Evolutionary conservation across 2,329 filamentous ascomycete species (phyloP).

Genomic region (Lachnellula subtilissima): DNA sequence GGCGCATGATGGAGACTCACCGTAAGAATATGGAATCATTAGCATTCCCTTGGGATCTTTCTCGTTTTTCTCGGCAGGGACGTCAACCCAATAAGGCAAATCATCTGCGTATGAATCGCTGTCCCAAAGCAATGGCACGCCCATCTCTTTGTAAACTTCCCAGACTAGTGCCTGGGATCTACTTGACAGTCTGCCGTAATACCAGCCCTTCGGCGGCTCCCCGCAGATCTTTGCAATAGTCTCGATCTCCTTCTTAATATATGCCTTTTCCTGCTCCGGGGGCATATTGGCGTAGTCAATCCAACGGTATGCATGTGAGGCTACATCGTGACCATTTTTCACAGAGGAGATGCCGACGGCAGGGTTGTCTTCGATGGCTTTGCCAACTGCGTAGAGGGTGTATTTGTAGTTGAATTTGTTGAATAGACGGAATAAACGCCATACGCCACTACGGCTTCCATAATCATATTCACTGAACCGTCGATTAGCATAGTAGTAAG

Average conservation of each 20-base stretch:
- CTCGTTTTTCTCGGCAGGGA: conserved; percentile 42
- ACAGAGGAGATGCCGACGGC: conserved; percentile 37
- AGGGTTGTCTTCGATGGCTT: conserved; percentile 38
- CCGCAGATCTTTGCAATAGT: conserved; percentile 33
- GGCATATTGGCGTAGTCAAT: conserved; percentile 38
- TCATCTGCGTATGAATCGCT: conserved; percentile 51
- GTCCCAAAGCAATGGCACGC: conserved; percentile 45
- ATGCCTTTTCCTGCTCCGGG: conserved; percentile 35
- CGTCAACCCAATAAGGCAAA: conserved; percentile 51
- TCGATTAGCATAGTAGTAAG: too few species aligned
- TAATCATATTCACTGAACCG: conserved; percentile 32
- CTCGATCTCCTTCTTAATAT: conserved; percentile 36
- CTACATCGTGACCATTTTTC: conserved; percentile 38
- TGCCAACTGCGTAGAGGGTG: conserved; percentile 38
- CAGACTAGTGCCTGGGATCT: conserved; percentile 43
- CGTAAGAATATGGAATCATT: conserved; percentile 49
- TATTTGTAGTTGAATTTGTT: conserved; percentile 39
- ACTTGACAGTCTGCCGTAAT: conserved; percentile 33
- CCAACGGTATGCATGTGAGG: conserved; percentile 39
- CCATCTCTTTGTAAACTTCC: conserved; percentile 48
- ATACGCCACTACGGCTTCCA: conserved; percentile 33
- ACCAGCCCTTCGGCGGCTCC: conserved; percentile 33
- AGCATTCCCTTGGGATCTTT: conserved; percentile 42
- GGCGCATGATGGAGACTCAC: background rate
- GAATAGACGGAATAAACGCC: conserved; percentile 38